Evolutionary conservation across 2,329 filamentous ascomycete genomes (phyloP), one percentile per base, ranked within the genome.

Genomic region (Periconia digitata): DNA sequence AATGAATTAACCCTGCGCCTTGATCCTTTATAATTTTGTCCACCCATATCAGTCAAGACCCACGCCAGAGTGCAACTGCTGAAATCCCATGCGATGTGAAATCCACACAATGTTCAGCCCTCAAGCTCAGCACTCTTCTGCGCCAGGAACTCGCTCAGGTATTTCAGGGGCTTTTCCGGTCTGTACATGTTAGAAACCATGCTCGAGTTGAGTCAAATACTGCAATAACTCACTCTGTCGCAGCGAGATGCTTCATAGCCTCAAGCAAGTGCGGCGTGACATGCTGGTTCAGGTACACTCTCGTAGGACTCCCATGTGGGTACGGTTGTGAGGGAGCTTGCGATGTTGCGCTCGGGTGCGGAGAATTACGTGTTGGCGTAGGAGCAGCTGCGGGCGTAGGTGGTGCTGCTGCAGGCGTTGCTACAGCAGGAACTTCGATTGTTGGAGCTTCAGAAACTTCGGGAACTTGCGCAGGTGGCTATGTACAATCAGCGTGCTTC

Each of bases 251-350:
- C 66, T 79, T 79, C 76, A 79, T 78, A 6, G 73, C 77, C 59
- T 79, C 77, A 36, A 79, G 62, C 59, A 79, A 55, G 62, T 79
- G 71, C 45, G 76, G 77, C 37, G 76, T 79, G 27, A 79, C 69
- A 55, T 78, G 66, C 57, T 72, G 67, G 51, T 79, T 79, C 53
- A 79, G 56, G 55, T 77, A 79, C 40, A 78, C 72, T 10, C 77
- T 62, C 21, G 76, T 78, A 1, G 76, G 73, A 20, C 72, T 73
- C 6, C 77, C 77, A 52, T 79, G 76, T 17, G 74, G 68, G 34
- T 73, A 73, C 17, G 76, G 62, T 20, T 69, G 61, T 15, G 61
- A 56, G 2, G 69, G 69, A 22, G 60, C 60, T 53, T 64, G 61
- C 34, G 59, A 46, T 7, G 55, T 49, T 3, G 51, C 56, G 13